Base-by-base conservation (phyloP, 2,329 filamentous ascomycete species). In the Colletotrichum destructivum region DNA sequence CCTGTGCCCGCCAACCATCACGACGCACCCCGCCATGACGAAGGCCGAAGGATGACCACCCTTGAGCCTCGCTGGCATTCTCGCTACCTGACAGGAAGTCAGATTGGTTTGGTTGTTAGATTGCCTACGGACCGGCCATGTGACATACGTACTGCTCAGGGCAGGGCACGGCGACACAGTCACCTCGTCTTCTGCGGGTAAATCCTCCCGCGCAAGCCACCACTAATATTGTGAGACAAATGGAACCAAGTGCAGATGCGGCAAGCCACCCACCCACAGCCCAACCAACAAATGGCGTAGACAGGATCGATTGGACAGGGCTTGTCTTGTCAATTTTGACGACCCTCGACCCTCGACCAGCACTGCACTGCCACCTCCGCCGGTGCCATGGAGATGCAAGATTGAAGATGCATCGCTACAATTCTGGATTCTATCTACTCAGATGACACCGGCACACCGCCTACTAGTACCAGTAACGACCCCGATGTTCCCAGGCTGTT, bases 1-100 rank as follows among this genome's bases (percentile, higher is more conserved):
- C 18, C 40, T 35, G 42, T n/a, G 42, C 56, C 31, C 21, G 15
- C 62, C 56, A 62, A 23, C 61, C 66, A 66, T 15, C n/a, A 21
- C 51, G 21, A 23, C 18, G 16, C 52, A n/a, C 35, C 54, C 42
- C 44, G 9, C 26, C 44, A 57, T 40, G 42, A 51, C 40, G 40
- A 23, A 66, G 63, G 56, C 67, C 62, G 9, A 35, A 61, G 63
- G 56, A 71, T 62, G 9, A 35, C n/a, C 49, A 44, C 56, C 68
- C 68, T 15, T 16, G 63, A 15, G 16, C 18, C 26, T 46, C 15
- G 31, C 40, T 46, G 9, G 31, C 21, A 56, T 23, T 16, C 16
- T 42, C 26, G 54, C 46, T 67, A 57, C 61, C 6, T 62, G 35
- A 44, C 23, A 62, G 57, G 15, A 42, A 46, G 52, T n/a, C 21